Base-by-base conservation (phyloP, 2,329 filamentous ascomycete genomes). In the Fusarium tricinctum region DNA sequence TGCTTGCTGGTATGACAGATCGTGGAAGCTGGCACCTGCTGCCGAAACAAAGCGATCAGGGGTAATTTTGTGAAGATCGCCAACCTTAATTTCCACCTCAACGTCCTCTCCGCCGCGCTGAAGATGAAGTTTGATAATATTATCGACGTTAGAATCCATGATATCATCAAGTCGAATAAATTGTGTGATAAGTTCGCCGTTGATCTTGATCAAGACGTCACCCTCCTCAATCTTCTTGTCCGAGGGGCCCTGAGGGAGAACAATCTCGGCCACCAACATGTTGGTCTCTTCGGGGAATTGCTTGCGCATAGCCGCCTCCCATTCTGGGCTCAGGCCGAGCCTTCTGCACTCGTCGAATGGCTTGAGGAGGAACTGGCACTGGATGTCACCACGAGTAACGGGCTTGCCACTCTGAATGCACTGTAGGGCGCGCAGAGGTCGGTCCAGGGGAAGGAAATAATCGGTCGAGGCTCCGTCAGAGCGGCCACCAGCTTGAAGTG, bases 1-100 rank as follows among this genome's bases (percentile, higher is more conserved):
- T n/a, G 96, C 94, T 80, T 98, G 94, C 77, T 99, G 96, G 78
- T 99, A 99, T 1, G 97, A 99, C 19, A 99, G 84, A 77, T 97
- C 89, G 81, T 99, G 97, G 83, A 99, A 98, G 61, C 94, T 95
- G 23, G 91, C 96, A 20, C 96, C 97, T 42, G 94, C 93, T 43
- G 98, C 95, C 6, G 94, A 93, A 54, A 98, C 92, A 76, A 98
- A 99, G 63, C 94, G 91, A 80, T 97, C 94, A 15, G 97, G 96
- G 5, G 96, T 98, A 78, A 99, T 99, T 58, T 87, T 88, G 82
- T 99, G 96, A 65, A 99, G 85, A 77, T 99, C 92, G 48, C 92
- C 94, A 44, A 98, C 94, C 52, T 89, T 82, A 56, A 98, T 86
- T 61, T 96, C 91, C 15, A 97, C 89, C 75, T 96, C 91, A 38